Conservation (phyloP, 805 yeast species). For the Saturnispora hagleri region DNA sequence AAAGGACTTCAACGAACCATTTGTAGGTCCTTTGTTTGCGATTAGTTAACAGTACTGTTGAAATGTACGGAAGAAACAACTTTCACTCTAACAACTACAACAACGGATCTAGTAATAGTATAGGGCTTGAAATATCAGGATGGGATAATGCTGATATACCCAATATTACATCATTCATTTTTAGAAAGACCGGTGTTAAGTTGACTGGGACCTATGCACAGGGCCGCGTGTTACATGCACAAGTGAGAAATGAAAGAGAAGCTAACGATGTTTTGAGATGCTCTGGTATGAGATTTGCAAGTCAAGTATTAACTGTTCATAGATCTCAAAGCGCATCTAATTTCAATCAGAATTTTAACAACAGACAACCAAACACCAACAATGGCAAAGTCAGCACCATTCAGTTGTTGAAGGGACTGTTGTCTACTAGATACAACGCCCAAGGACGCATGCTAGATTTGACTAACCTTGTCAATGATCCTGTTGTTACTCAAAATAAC, state of each 20-base stretch:
- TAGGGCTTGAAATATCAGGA: constrained; percentile 56
- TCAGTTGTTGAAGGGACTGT: constrained; percentile 49
- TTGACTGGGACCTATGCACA: constrained; percentile 46
- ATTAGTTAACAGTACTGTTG: neutral
- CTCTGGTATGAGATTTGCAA: constrained; percentile 79
- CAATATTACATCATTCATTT: constrained; percentile 60
- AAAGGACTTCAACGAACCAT: neutral
- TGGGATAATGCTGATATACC: constrained; percentile 75
- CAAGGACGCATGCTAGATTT: constrained; percentile 60
- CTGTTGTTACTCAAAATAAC: constrained; percentile 48
- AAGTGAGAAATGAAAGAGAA: constrained; percentile 44
- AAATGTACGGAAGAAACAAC: constrained; percentile 8
- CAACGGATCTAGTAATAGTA: neutral
- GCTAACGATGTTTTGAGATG: constrained; percentile 51
- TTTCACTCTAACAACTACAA: constrained; percentile 1
- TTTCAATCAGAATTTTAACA: constrained; percentile 9
- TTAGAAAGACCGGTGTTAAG: constrained; percentile 53
- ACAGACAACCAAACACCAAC: neutral
- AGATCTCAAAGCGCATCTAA: constrained; percentile 26
- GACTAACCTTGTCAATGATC: constrained; percentile 54
- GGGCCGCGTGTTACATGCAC: constrained; percentile 46
- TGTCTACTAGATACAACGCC: constrained; percentile 60
- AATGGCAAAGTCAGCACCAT: constrained; percentile 34
- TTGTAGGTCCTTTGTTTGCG: neutral
- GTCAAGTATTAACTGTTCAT: constrained; percentile 47